Evolutionary conservation across 2,329 filamentous ascomycete species (phyloP).

Genomic region (Hymenoscyphus occultus): DNA sequence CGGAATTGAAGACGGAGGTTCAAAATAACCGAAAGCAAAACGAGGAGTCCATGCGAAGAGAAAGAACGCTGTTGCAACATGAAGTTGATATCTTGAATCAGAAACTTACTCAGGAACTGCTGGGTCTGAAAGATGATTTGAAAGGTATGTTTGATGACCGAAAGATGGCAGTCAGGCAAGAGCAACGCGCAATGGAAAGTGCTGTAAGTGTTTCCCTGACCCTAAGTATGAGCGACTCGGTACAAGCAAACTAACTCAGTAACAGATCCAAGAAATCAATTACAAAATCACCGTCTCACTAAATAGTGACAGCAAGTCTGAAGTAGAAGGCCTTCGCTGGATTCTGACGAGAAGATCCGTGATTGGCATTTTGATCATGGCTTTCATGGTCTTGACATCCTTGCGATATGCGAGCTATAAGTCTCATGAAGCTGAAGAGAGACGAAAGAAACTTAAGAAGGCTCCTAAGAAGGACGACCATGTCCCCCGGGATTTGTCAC

Average conservation of each 20-base stretch:
- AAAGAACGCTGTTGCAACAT: constrained; percentile 83
- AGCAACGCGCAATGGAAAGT: constrained; percentile 81
- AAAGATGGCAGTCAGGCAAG: constrained; percentile 85
- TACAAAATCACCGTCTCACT: constrained; percentile 92
- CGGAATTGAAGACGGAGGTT: constrained; percentile 85
- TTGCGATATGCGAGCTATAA: constrained; percentile 59
- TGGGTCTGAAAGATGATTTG: constrained; percentile 82
- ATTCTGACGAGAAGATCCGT: constrained; percentile 66
- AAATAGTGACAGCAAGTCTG: constrained; percentile 85
- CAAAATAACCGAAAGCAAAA: constrained; percentile 72
- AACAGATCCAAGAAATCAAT: constrained; percentile 83
- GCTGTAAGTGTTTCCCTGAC: constrained; percentile 51
- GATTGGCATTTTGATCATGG: constrained; percentile 65
- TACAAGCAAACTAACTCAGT: background rate
- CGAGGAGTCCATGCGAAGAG: constrained; percentile 77
- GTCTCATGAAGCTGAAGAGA: constrained; percentile 34
- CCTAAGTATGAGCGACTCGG: background rate
- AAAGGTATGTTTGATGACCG: constrained; percentile 95
- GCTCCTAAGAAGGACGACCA: constrained; percentile 43
- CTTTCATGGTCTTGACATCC: constrained; percentile 55
- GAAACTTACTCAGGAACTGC: constrained; percentile 76
- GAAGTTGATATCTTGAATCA: constrained; percentile 93
- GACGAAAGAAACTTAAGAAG: constrained; percentile 31
- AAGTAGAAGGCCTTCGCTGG: constrained; percentile 91
- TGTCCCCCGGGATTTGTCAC: constrained; percentile 39